Evolutionary conservation across 441 rosid species (phyloP), one percentile per base, ranked within the genome.

Genomic region (Aleurites moluccanus): DNA sequence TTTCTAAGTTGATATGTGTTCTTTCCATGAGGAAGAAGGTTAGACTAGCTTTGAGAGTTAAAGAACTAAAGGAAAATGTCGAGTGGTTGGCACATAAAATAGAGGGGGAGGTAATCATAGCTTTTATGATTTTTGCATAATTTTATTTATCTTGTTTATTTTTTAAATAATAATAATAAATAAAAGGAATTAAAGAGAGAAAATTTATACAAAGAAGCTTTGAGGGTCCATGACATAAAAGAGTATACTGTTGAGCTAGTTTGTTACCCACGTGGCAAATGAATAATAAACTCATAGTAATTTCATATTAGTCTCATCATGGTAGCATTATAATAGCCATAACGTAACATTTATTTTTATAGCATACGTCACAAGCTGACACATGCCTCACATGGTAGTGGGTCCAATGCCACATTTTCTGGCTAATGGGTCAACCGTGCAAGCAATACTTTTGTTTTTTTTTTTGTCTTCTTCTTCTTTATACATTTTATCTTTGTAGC

Each of bases 1-100:
- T 85, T 74, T 82, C 88, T 14, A 75, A 67, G 90, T 49, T 83
- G 87, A 83, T 86, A 75, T 78, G 72, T 50, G 83, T 81, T 38
- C 7, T 38, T 70, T 67, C 83, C 88, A 84, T 85, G 68, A 49
- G 25, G 47, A n/a, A 84, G 59, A 76, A 70, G 70, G 40, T 38
- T 38, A 6, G 80, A 75, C 61, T 67, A 33, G 68, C 30, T 45
- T 56, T 66, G 67, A 50, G 53, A 70, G 72, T 38, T 38, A 38
- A 38, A 38, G 40, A 38, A 52, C 67, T 18, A 69, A 73, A 83
- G 82, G 78, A 75, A 75, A 78, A 73, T 60, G 72, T 35, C 21
- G 80, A 61, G 78, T 65, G 84, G 69, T 71, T 18, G 78, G 33
- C 76, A 76, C 73, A 49, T 72, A 77, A 83, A 82, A 81, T 77